phyloP scores from a whole-genome alignment of 2,329 filamentous ascomycete species.

The Coniochaeta hoffmannii region DNA sequence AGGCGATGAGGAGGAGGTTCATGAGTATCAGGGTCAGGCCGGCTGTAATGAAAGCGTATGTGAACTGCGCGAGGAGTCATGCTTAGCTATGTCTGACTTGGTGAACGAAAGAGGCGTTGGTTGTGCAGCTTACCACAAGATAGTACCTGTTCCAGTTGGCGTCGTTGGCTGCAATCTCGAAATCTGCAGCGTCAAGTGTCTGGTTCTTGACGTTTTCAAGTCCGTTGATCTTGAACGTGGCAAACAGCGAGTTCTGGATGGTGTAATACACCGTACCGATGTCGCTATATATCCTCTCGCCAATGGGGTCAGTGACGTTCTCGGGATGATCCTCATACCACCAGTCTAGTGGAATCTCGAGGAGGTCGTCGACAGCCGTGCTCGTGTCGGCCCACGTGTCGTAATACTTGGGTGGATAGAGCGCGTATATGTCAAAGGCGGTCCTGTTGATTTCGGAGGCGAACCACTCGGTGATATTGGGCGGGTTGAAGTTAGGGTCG shows the following conservation, averaged over 20 bases:
- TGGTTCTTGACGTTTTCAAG: conserved; percentile 5
- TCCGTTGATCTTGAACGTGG: conserved; percentile 14
- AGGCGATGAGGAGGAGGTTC: conserved; percentile 14
- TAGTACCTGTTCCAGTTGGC: conserved; percentile 5
- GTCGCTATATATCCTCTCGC: not conserved
- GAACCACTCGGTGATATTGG: conserved; percentile 8
- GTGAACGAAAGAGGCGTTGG: not conserved
- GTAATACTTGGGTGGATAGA: conserved; percentile 14
- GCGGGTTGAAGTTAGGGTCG: conserved; percentile 11
- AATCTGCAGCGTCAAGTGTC: not conserved
- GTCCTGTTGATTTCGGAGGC: conserved; percentile 14
- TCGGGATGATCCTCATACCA: not conserved
- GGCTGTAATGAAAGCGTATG: conserved; percentile 13
- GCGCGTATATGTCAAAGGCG: conserved; percentile 16
- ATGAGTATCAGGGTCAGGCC: conserved; percentile 16
- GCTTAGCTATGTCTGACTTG: not conserved
- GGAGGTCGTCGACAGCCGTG: not conserved
- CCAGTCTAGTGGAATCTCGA: conserved; percentile 1
- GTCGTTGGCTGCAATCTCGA: conserved; percentile 1
- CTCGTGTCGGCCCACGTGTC: conserved; percentile 6
- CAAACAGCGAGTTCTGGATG: conserved; percentile 13
- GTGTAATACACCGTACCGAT: not conserved
- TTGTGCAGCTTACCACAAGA: conserved; percentile 9
- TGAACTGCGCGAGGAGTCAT: conserved; percentile 8
- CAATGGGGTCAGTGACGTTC: not conserved